Conservation (phyloP, 2,329 filamentous ascomycete genomes). For the Fusarium dimerum region DNA sequence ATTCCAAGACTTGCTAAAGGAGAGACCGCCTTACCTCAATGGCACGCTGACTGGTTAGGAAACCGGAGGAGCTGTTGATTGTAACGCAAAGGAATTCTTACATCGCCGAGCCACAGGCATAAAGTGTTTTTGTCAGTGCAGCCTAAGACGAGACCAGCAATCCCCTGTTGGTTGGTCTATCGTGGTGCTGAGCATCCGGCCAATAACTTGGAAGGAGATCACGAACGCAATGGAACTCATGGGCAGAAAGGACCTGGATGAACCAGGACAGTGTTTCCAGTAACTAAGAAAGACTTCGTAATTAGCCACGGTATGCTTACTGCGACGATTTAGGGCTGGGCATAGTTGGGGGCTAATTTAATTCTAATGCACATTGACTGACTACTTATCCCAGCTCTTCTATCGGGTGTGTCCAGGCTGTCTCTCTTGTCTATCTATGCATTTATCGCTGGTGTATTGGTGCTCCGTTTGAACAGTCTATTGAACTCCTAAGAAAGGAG, state of each 20-base stretch:
- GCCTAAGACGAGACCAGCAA: conserved; percentile 20
- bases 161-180: conserved; percentile 28
- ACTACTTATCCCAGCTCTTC: neutral
- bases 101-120: conserved; percentile 7
- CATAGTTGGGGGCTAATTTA: neutral
- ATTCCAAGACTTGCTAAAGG: conserved; percentile 63
- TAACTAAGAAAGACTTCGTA: neutral
- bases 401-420: neutral
- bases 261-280: conserved; percentile 1
- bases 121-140: conserved; percentile 37
- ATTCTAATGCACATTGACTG: neutral
- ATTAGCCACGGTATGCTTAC: neutral
- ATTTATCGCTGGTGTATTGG: neutral
- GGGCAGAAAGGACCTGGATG: conserved; percentile 31
- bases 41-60: conserved; percentile 33
- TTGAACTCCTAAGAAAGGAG: conserved; percentile 33
- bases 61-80: conserved; percentile 27
- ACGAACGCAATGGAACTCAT: conserved; percentile 22
- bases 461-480: neutral
- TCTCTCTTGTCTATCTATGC: neutral
- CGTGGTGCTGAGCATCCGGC: conserved; percentile 28
- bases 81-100: conserved; percentile 27
- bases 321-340: neutral
- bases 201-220: conserved; percentile 33
- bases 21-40: conserved; percentile 52